phyloP scores from a whole-genome alignment of 2,329 filamentous ascomycete species.

The Xylariaceae sp. region DNA sequence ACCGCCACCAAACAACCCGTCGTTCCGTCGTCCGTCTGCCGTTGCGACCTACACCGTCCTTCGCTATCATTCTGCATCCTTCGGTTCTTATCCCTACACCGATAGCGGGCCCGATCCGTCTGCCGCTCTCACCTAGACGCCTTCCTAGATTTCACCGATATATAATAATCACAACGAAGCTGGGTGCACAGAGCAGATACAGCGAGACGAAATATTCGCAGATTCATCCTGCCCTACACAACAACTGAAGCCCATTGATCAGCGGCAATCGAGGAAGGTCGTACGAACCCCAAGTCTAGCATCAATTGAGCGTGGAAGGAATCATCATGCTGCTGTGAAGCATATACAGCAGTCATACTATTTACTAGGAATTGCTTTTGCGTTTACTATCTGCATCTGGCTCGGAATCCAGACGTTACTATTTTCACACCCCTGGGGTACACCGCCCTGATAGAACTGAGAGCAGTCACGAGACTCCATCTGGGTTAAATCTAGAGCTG shows the following conservation, averaged over 20 bases:
- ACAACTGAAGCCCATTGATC: conserved; percentile 9
- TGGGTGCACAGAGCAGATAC: conserved; percentile 10
- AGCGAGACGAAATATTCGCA: conserved; percentile 17
- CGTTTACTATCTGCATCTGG: not conserved
- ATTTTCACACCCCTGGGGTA: not conserved
- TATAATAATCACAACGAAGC: not conserved
- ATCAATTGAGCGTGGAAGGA: conserved; percentile 22
- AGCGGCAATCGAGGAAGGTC: conserved; percentile 9
- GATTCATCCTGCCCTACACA: conserved; percentile 10
- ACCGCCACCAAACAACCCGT: not conserved
- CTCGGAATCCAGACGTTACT: too few species aligned
- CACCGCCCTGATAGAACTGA: not conserved
- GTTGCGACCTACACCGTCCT: not conserved
- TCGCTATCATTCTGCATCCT: conserved; percentile 1
- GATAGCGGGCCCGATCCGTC: conserved; percentile 7
- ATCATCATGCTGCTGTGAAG: conserved; percentile 31
- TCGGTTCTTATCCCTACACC: conserved; percentile 14
- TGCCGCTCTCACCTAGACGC: conserved; percentile 3
- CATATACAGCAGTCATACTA: conserved; percentile 17
- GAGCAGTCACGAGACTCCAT: not conserved
- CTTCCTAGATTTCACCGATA: conserved; percentile 33
- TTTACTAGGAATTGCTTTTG: not conserved
- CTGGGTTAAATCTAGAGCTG: too few species aligned
- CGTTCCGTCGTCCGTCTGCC: not conserved
- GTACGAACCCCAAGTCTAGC: not conserved